Evolutionary conservation across 1,284 basidiomycete genomes (phyloP).

Genomic region (Cystobasidium sp.): DNA sequence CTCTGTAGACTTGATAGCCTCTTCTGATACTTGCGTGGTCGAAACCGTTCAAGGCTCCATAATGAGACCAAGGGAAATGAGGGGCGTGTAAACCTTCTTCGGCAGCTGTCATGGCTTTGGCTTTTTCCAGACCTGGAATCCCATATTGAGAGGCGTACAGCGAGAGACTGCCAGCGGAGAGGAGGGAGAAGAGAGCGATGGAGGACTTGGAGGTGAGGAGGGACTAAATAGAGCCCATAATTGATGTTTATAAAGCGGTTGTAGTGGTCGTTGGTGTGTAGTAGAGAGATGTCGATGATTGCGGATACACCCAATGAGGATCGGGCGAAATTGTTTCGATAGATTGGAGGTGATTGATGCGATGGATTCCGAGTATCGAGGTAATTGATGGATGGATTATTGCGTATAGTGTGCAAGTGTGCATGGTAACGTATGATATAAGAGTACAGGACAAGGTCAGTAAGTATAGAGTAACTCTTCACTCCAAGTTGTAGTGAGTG

Average conservation of each 20-base stretch:
- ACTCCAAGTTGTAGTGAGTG: background rate
- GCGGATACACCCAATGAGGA: conserved; percentile 25
- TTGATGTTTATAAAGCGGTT: background rate
- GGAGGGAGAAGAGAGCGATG: conserved; percentile 74
- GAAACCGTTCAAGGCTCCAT: conserved; percentile 68
- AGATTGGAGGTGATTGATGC: background rate
- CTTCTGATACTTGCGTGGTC: conserved; percentile 96
- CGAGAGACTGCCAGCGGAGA: conserved; percentile 84
- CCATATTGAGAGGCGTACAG: conserved; percentile 98
- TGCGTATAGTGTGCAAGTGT: too few relatives aligned
- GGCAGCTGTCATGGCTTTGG: conserved; percentile 83
- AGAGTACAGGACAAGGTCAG: background rate
- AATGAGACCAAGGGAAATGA: conserved; percentile 87
- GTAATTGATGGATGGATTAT: background rate
- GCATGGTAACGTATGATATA: too few relatives aligned
- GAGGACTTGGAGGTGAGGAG: conserved; percentile 74
- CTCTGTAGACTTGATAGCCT: conserved; percentile 98
- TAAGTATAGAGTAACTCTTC: background rate
- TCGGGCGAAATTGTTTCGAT: conserved; percentile 30
- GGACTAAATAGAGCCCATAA: conserved; percentile 49
- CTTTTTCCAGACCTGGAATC: conserved; percentile 75
- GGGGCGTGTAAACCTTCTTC: conserved; percentile 95
- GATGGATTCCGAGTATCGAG: conserved; percentile 22
- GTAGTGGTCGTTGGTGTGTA: background rate
- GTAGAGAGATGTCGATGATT: background rate